Evolutionary conservation across 2,329 filamentous ascomycete species (phyloP), one percentile per base, ranked within the genome.

Genomic region (Sporothrix pseudoabietina): DNA sequence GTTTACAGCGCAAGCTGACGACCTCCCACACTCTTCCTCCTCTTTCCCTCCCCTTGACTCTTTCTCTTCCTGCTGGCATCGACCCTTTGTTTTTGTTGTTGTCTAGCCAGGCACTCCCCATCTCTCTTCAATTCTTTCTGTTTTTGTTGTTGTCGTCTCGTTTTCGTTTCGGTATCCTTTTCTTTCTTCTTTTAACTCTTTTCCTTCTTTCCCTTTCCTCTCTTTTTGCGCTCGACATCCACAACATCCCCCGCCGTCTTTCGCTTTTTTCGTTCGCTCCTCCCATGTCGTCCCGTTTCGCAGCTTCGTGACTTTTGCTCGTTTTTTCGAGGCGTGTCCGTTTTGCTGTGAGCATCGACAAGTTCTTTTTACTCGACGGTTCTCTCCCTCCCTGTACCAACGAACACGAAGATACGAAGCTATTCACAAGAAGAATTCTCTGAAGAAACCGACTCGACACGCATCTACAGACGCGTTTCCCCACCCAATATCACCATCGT

Each of bases 1-100:
- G 68, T 73, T 73, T 63, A 73, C 71, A 44, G 66, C 30, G 55
- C 54, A 68, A 72, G 65, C 55, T 59, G 68, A 73, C 61, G 59
- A 55, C 65, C 49, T 66, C 26, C 52, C 4, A n/a, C 16, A 4
- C 41, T 52, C n/a, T 30, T 26, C 35, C 30, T 19, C 26, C 9
- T 14, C 35, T 35, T 16, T 19, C 22, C 30, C 47, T 41, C 30
- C 47, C 39, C 55, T 63, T 39, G 26, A 55, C 35, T 61, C 59
- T 22, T 63, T 69, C 52, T 26, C 47, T 69, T 55, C 39, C 30
- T 57, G 41, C 19, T 44, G 19, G 30, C 71, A 73, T 69, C 44
- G 19, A 35, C 35, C 35, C 39, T 44, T 30, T 41, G 30, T 63
- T 39, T 73, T 74, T 71, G 57, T 69, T 72, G 54, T 71, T 73